Evolutionary conservation across 768 basidiomycete species (phyloP), one percentile per base, ranked within the genome.

Genomic region (Tremella mesenterica): DNA sequence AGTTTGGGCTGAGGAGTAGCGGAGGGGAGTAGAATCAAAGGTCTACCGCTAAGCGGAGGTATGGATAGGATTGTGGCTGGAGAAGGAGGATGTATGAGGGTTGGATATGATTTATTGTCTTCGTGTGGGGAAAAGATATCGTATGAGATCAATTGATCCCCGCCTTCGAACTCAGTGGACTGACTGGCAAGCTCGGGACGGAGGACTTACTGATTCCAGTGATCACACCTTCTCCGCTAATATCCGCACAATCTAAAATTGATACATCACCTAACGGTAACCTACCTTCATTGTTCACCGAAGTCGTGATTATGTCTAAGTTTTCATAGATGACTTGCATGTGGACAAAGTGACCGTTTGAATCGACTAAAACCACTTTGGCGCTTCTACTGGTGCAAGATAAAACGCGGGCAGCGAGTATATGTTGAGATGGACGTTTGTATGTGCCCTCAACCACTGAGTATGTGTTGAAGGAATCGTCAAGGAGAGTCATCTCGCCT

Each of bases 151-250:
- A 41, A 16, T 41, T 41, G 6, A 41, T 41, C 38, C 23, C 38
- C 38, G n/a, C n/a, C 38, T n/a, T n/a, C n/a, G n/a, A n/a, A n/a
- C n/a, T 36, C 52, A 16, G 26, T 6, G 23, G 31, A 3, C 48
- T 14, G 33, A 31, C 30, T 49, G 13, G 28, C 30, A 12, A 20
- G n/a, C n/a, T n/a, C n/a, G n/a, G n/a, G n/a, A n/a, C n/a, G 30
- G 10, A 44, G 12, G 13, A 63, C 64, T 47, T 39, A 66, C 67
- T 54, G 45, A 64, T 50, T 38, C 53, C 57, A 33, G 41, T 65
- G 50, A 61, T 57, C 1, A 53, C 39, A n/a, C 61, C 68, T 21
- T 58, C 56, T n/a, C 56, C 45, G 23, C 53, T 55, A 13, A 66
- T 56, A 50, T 57, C n/a, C n/a, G n/a, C n/a, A n/a, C n/a, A n/a